These are phyloP conservation scores for Leccinum angustisporum DNA, from an alignment of 1,284 basidiomycete genomes.

Conservation along the genomic window DNA sequence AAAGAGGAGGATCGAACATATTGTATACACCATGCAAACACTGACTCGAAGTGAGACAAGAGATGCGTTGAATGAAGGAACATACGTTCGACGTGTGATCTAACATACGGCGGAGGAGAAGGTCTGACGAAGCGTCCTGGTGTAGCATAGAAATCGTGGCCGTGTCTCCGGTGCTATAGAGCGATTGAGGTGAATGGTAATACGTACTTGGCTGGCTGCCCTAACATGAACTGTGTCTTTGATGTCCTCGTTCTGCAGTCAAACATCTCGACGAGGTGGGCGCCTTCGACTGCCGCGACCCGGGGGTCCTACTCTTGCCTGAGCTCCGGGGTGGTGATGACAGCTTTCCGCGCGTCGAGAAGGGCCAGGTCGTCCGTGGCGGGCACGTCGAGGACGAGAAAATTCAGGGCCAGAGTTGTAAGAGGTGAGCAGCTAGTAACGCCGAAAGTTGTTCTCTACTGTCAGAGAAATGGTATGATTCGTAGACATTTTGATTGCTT, in stretches of 20 bases:
- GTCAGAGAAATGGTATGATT: too few species aligned
- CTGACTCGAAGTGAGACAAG: constrained; percentile 38
- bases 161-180: constrained; percentile 80
- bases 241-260: constrained; percentile 84
- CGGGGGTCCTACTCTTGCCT: constrained; percentile 85
- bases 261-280: constrained; percentile 82
- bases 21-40: constrained; percentile 33
- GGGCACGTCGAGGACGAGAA: constrained; percentile 72
- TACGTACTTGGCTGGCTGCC: constrained; percentile 94
- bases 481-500: too few species aligned
- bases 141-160: constrained; percentile 88
- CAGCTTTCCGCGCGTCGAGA: constrained; percentile 80
- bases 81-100: constrained; percentile 83
- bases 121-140: constrained; percentile 62
- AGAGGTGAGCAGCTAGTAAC: too few species aligned
- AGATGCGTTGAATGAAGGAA: constrained; percentile 17
- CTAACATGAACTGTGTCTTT: constrained; percentile 88
- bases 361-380: constrained; percentile 61
- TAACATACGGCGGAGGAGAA: constrained; percentile 85
- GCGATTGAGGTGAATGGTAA: constrained; percentile 12
- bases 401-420: too few species aligned
- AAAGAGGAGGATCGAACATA: too few species aligned
- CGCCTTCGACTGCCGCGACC: constrained; percentile 71
- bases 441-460: too few species aligned
- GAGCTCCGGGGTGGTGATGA: constrained; percentile 83